Evolutionary conservation across 768 basidiomycete genomes (phyloP), one percentile per base, ranked within the genome.

Genomic region (Sarcodon aspratus): DNA sequence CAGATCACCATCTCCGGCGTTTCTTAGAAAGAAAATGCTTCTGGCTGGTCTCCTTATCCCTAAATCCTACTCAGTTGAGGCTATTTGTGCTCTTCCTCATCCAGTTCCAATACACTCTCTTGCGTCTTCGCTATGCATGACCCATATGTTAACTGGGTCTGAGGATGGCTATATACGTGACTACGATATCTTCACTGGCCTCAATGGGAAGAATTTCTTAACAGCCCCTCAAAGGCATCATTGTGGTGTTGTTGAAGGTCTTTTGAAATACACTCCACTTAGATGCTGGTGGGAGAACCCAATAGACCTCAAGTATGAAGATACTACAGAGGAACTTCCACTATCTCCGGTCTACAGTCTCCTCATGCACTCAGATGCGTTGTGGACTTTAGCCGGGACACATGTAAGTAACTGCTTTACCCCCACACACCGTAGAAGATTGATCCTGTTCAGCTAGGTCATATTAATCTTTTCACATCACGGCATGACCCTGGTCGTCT

Each of bases 271-370:
- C 9, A 92, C 87, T 0, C 87, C 92, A 50, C 70, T 87, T 31
- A 75, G 83, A 36, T 88, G 71, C 48, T 97, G 94, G 91, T 97
- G 90, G 91, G 88, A 86, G 65, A 93, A 92, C 60, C 76, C 78
- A 9, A 49, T 47, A 44, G 53, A 50, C 40, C 46, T 45, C 27
- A 36, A 17, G 46, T 51, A 43, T 48, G 59, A 61, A 11, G 57
- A 67, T 50, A 57, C 56, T n/a, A 53, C 73, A 21, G 78, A 79
- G 17, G 80, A 82, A 36, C 55, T 69, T 17, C 57, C 70, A 17
- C 62, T 78, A 42, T 76, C 80, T 17, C 83, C 95, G 9, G 90
- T 96, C 13, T 91, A 93, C 64, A 94, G 91, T 59, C 71, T 99
- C 60, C 80, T 80, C 8, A 82, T 93, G 71, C 93, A 98, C 48